These are phyloP conservation scores for Lepidium africanum DNA, from an alignment of 345 rosid genomes.

Conservation along the genomic window DNA sequence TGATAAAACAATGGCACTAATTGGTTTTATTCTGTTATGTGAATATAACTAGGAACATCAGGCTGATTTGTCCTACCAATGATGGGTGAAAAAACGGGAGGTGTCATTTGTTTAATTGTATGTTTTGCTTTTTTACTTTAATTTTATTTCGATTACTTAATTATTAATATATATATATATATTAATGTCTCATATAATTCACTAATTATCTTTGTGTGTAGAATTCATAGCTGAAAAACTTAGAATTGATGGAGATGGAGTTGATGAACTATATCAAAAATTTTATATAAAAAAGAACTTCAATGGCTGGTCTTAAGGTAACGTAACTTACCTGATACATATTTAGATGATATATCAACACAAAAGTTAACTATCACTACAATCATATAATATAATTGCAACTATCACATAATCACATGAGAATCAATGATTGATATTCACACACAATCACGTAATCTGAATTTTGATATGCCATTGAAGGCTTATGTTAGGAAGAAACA, in stretches of 20 bases:
- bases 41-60: too few relatives aligned
- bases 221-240: conserved; percentile 66
- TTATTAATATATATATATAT: too few relatives aligned
- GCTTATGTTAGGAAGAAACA: too few relatives aligned
- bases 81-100: too few relatives aligned
- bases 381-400: neutral
- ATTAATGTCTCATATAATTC: neutral
- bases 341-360: neutral
- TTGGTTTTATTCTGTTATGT: too few relatives aligned
- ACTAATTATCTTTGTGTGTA: conserved; percentile 9
- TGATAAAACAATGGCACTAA: too few relatives aligned
- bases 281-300: conserved; percentile 68
- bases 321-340: neutral
- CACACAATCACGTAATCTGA: too few relatives aligned
- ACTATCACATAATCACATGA: neutral
- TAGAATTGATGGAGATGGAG: conserved; percentile 54
- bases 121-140: too few relatives aligned
- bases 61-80: too few relatives aligned
- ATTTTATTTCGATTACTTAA: too few relatives aligned
- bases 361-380: neutral
- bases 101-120: too few relatives aligned
- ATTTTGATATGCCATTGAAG: too few relatives aligned
- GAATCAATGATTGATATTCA: neutral
- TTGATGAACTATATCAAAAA: conserved; percentile 42
- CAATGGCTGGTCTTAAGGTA: conserved; percentile 95